phyloP scores from a whole-genome alignment of 1,284 basidiomycete genomes.

The Apiotrichum laibachii region DNA sequence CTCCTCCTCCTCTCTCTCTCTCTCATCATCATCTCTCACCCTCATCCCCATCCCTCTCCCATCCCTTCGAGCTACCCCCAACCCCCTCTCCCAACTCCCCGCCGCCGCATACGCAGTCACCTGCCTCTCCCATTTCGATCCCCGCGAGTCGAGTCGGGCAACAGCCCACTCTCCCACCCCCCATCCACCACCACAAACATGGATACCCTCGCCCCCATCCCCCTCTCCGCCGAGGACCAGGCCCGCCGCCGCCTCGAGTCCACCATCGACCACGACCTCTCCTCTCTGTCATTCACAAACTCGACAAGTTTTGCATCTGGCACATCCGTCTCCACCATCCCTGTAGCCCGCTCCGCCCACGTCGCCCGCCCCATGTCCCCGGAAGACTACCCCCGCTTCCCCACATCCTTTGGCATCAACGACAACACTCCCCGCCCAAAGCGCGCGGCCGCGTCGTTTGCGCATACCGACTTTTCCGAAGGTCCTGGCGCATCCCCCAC shows the following conservation, averaged over 20 bases:
- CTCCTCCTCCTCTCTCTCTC: background rate
- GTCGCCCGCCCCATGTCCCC: background rate
- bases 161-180: background rate
- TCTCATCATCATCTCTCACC: background rate
- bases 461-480: slow-evolving; percentile 2
- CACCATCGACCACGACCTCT: slow-evolving; percentile 47
- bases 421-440: slow-evolving; percentile 17
- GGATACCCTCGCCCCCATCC: slow-evolving; percentile 33
- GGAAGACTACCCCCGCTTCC: slow-evolving; percentile 11
- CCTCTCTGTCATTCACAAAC: slow-evolving; percentile 36
- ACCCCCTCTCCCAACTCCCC: background rate
- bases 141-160: background rate
- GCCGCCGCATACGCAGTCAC: background rate
- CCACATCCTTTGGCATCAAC: background rate
- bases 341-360: slow-evolving; percentile 20
- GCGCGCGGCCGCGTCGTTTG: slow-evolving; percentile 4
- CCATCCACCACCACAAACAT: background rate
- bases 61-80: no score
- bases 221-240: slow-evolving; percentile 40
- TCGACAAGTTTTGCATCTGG: slow-evolving; percentile 25
- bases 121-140: background rate
- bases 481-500: slow-evolving; percentile 53
- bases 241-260: slow-evolving; percentile 46
- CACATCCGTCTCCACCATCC: slow-evolving; percentile 22
- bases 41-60: background rate